Evolutionary conservation across 2,329 filamentous ascomycete species (phyloP), one percentile per base, ranked within the genome.

Genomic region (Didymosphaeria variabile): DNA sequence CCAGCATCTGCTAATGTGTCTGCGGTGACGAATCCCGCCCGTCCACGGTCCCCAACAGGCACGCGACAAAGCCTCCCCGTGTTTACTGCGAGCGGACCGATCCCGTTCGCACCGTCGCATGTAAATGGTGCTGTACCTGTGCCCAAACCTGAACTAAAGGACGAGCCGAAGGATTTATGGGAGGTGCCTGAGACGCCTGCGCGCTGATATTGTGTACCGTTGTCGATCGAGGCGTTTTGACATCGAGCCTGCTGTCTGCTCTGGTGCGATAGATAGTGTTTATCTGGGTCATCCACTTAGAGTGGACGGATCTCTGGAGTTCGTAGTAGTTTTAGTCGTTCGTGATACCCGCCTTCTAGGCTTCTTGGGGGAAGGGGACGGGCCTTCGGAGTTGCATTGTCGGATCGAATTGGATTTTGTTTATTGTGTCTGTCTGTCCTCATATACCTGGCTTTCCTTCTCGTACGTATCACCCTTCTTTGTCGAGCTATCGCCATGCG

Each of bases 1-100:
- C 29, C 55, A 13, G 9, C 40, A 7, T 13, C 45, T 57, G 9
- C 15, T 40, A 5, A 29, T 6, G 15, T 19, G 23, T 17, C 50
- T 17, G n/a, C 38, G 19, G 26, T 42, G 26, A 45, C 57, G 31
- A 13, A 56, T 46, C 23, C 60, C 53, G 46, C 63, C 17, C 66
- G 55, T n/a, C 67, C 67, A 45, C 61, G 71, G 65, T 73, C 76
- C 44, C 70, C 74, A 1, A 61, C 74, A 13, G 70, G 72, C 51
- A 79, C 78, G 46, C 80, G 77, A 60, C 72, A 79, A 19, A 80
- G 80, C 23, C 72, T 86, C 31, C 84, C 85, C 2, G 75, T 83
- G 0, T 85, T 86, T 60, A 82, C 81, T 19, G 78, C 84, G 1
- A 72, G 69, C 36, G 68, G 76, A 9, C 56, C 61, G 7, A 79